phyloP scores from a whole-genome alignment of 1,139 yeast genomes.

The Kurtzmaniella quercitrusa region DNA sequence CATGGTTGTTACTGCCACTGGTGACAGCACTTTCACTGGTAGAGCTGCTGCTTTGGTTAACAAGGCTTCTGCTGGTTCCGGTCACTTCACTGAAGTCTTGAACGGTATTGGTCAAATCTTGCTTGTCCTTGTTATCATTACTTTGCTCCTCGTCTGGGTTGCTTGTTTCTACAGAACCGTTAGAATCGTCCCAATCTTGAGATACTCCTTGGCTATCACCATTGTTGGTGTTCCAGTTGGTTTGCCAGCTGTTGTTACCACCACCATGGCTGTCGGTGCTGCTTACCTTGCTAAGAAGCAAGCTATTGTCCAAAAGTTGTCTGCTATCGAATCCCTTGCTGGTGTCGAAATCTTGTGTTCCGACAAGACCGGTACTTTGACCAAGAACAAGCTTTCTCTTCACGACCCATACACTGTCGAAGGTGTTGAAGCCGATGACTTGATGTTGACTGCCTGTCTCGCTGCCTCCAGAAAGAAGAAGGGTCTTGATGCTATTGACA shows the following conservation, averaged over 20 bases:
- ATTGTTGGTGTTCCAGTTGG: slow-evolving; percentile 99
- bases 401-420: slow-evolving; percentile 99
- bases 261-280: slow-evolving; percentile 99
- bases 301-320: slow-evolving; percentile 96
- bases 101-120: slow-evolving; percentile 96
- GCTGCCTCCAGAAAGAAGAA: slow-evolving; percentile 99
- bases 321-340: slow-evolving; percentile 97
- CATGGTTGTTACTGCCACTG: slow-evolving; percentile 94
- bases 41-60: slow-evolving; percentile 96
- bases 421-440: slow-evolving; percentile 96
- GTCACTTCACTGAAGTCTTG: slow-evolving; percentile 97
- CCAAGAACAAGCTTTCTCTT: slow-evolving; percentile 94
- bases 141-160: slow-evolving; percentile 87
- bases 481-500: slow-evolving; percentile 98
- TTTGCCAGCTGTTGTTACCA: slow-evolving; percentile 98
- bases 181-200: slow-evolving; percentile 82
- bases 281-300: slow-evolving; percentile 98
- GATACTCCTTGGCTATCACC: slow-evolving; percentile 94
- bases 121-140: slow-evolving; percentile 82
- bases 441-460: slow-evolving; percentile 96
- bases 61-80: slow-evolving; percentile 90
- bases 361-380: slow-evolving; percentile 98
- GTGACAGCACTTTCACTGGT: slow-evolving; percentile 90
- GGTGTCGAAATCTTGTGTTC: slow-evolving; percentile 99
- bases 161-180: slow-evolving; percentile 95